Evolutionary conservation across 768 basidiomycete genomes (phyloP).

Genomic region (Pisolithus tinctorius): DNA sequence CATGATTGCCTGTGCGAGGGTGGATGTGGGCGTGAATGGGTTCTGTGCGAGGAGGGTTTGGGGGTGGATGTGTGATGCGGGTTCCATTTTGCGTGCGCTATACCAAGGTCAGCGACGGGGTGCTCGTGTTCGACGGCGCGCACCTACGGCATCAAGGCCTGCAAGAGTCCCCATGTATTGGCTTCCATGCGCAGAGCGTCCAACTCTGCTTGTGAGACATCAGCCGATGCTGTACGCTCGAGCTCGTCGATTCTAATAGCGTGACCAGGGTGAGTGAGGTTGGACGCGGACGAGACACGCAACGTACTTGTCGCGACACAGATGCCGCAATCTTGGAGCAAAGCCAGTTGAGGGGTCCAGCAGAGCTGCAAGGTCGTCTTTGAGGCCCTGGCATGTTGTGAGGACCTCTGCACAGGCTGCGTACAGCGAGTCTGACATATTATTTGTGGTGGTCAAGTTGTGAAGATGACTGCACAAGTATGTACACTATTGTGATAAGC

Average conservation of each 20-base stretch:
- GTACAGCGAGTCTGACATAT: slow-evolving; percentile 40
- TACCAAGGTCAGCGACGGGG: background rate
- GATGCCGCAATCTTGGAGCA: slow-evolving; percentile 52
- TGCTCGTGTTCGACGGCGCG: background rate
- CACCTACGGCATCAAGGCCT: slow-evolving; percentile 70
- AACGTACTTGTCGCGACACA: slow-evolving; percentile 50
- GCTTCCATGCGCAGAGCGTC: slow-evolving; percentile 65
- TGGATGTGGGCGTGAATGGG: slow-evolving; percentile 75
- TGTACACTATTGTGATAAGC: too few species aligned
- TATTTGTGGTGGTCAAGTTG: slow-evolving; percentile 1
- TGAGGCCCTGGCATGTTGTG: slow-evolving; percentile 46
- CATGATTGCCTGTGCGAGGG: slow-evolving; percentile 70
- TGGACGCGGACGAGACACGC: background rate
- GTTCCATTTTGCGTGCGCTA: slow-evolving; percentile 65
- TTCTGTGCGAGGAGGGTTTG: slow-evolving; percentile 57
- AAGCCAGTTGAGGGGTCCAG: slow-evolving; percentile 64
- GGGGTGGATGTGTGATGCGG: slow-evolving; percentile 40
- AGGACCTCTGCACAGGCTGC: slow-evolving; percentile 65
- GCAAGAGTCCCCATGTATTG: slow-evolving; percentile 77
- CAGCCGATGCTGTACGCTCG: slow-evolving; percentile 35
- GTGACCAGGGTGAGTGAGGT: background rate
- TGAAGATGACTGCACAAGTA: too few species aligned
- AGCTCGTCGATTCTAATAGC: slow-evolving; percentile 43
- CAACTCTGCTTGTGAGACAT: slow-evolving; percentile 42
- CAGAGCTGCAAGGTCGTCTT: slow-evolving; percentile 51